Conservation (phyloP, 2,329 filamentous ascomycete species). For the Waltergamsia citrina region DNA sequence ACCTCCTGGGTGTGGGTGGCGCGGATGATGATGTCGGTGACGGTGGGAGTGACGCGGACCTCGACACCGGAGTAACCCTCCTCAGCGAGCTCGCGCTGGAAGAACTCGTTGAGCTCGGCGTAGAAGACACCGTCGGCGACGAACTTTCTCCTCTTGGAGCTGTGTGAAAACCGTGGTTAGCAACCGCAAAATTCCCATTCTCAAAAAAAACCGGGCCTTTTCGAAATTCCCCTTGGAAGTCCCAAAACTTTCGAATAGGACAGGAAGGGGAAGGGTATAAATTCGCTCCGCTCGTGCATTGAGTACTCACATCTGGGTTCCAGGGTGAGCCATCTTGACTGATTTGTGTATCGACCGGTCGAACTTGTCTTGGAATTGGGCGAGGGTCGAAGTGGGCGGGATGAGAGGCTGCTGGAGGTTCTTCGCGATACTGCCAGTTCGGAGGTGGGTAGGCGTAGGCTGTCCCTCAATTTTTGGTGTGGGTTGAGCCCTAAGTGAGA, state of each 20-base stretch:
- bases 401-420: neutral
- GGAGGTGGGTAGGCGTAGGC: conserved; percentile 10
- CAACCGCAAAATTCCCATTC: too few relatives aligned
- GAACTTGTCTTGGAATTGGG: conserved; percentile 25
- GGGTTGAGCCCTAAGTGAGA: conserved; percentile 25
- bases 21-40: conserved; percentile 99
- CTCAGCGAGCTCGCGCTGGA: conserved; percentile 99
- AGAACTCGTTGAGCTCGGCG: conserved; percentile 99
- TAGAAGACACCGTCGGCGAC: conserved; percentile 99
- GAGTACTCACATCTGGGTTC: conserved; percentile 51
- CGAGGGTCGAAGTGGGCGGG: conserved; percentile 14
- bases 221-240: too few relatives aligned
- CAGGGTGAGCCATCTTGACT: conserved; percentile 51
- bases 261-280: too few relatives aligned
- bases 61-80: conserved; percentile 99
- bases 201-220: too few relatives aligned
- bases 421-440: conserved; percentile 6
- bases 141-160: conserved; percentile 91
- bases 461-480: conserved; percentile 18
- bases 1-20: conserved; percentile 99
- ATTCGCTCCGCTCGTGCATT: too few relatives aligned
- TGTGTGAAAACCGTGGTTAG: conserved; percentile 32
- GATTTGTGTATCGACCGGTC: conserved; percentile 19
- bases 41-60: conserved; percentile 98
- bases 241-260: too few relatives aligned